Evolutionary conservation across 805 yeast species (phyloP), one percentile per base, ranked within the genome.

Genomic region (Phaffomyces antillensis): DNA sequence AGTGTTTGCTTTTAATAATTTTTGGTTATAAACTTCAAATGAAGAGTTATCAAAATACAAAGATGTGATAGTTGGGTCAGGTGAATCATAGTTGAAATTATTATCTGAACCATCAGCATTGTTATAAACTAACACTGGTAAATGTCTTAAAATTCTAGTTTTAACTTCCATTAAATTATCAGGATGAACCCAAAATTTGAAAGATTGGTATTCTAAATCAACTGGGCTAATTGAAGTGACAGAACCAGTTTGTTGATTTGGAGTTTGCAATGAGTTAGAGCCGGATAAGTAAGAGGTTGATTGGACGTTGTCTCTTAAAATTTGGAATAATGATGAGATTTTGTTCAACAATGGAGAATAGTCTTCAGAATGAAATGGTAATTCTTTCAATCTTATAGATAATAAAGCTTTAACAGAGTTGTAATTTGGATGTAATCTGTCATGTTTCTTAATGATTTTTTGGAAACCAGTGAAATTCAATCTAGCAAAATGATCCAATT

Each of bases 141-240:
- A 76, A 58, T 88, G 95, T 63, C 98, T 83, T 61, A 91, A 76
- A 52, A 91, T 86, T 48, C 89, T 81, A n/a, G 98, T 88, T 69
- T 91, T 91, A 45, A 90, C 96, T 67, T 91, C 98, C 96, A 91
- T 90, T 61, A 93, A 63, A 62, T 88, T 86, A 55, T 93, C 99
- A n/a, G 91, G 90, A 63, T 91, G 98, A 37, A 93, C 76, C 99
- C 99, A 91, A 65, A 91, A 91, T 67, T 86, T 88, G 65, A 83
- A 81, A 15, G 87, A 81, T 71, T 82, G 70, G 56, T 80, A 61
- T 41, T 65, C 66, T 32, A 58, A 50, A 33, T 62, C 62, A n/a
- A 50, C 38, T 9, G 49, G 48, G 16, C 33, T 42, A 18, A 51
- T 36, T 36, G 47, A 43, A 6, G 52, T 41, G 28, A 45, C 50